Evolutionary conservation across 768 basidiomycete species (phyloP), one percentile per base, ranked within the genome.

Genomic region (Calocera viscosa): DNA sequence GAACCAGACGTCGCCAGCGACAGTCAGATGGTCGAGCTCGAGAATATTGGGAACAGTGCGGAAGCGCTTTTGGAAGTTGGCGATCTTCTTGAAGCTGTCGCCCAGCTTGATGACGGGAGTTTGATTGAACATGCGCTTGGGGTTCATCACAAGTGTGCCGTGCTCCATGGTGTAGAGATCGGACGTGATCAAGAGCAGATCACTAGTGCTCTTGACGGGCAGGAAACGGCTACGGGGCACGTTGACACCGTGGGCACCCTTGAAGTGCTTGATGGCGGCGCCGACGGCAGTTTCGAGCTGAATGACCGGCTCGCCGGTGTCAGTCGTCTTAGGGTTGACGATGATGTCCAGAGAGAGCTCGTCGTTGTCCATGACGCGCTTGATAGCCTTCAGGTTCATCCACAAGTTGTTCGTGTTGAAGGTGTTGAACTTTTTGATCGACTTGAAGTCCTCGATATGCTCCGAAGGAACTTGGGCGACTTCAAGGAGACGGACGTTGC

Each of bases 91-190:
- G 85, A 98, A 96, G 75, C 90, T 89, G 76, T 94, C 91, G 49
- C 94, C 93, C 63, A 96, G 84, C 80, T 96, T 96, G 82, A 97
- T 90, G 63, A 95, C 92, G n/a, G 94, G 95, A 22, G 84, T 89
- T 26, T 70, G 73, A 73, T 83, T 84, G 73, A 94, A 93, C 86
- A 91, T 88, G 71, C 91, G 79, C 40, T 83, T 80, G 69, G 84
- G 84, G 74, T 89, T 91, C 81, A 96, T 89, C 70, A 91, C 82
- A 68, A 95, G 83, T 72, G 88, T 88, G 22, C 94, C 94, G 74
- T 96, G 90, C 76, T 87, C 80, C 64, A 96, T 82, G 66, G 89
- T 89, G 79, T 96, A 97, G 71, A 96, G 87, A 75, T 94, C 91
- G 68, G 87, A 90, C 80, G 91, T 95, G 81, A 94, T 90, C 71